Conservation (phyloP, 73 alveolate species). For the Stentor coeruleus region DNA sequence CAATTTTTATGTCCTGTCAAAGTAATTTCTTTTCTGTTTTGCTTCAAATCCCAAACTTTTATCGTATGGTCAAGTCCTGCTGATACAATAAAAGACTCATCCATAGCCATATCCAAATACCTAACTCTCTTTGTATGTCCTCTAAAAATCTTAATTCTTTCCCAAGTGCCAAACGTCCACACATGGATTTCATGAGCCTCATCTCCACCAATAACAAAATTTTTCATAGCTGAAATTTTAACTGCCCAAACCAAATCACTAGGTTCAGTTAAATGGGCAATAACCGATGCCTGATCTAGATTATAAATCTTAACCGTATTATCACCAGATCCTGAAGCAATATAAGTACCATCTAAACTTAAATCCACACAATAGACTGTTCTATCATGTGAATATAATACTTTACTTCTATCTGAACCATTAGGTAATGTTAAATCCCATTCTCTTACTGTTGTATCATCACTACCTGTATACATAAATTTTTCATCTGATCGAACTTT, state of each 20-base stretch:
- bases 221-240: background rate
- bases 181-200: background rate
- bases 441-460: background rate
- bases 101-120: background rate
- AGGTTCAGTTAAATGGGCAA: background rate
- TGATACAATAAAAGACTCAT: background rate
- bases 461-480: background rate
- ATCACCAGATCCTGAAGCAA: slow-evolving; percentile 11
- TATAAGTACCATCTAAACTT: background rate
- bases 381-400: background rate
- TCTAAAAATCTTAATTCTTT: background rate
- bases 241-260: background rate
- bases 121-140: background rate
- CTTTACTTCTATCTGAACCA: background rate
- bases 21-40: background rate
- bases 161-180: background rate
- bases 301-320: background rate
- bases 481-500: slow-evolving; percentile 4
- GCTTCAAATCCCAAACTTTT: background rate
- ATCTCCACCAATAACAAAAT: background rate
- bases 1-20: slow-evolving; percentile 10
- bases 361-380: background rate
- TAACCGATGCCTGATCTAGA: background rate
- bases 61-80: slow-evolving; percentile 11
- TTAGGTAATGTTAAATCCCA: background rate